Evolutionary conservation across 2,329 filamentous ascomycete species (phyloP), one percentile per base, ranked within the genome.

Genomic region (Beauveria medogensis): DNA sequence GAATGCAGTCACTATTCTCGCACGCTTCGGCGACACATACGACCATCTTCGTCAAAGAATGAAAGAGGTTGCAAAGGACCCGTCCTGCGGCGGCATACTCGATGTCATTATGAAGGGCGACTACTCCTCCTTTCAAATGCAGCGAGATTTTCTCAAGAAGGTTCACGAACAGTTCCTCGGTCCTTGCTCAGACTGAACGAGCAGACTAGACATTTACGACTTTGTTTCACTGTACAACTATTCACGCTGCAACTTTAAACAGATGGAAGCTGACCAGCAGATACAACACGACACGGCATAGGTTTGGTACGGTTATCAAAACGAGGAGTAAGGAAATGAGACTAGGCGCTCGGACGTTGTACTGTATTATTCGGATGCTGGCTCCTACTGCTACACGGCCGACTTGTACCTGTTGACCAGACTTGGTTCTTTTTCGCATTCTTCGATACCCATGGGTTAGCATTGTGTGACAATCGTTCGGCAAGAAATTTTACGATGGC

Each of bases 101-200:
- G 83, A 83, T 40, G 80, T 84, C 44, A 81, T 96, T 44, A 77
- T 95, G 58, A 87, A 82, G 12, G 92, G 90, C 58, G 88, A 96
- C 68, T 97, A 96, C 72, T 81, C 82, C 6, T 83, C 84, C 2
- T 95, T 95, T 69, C 77, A 82, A 22, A 72, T 79, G 47, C 90
- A 95, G 71, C 83, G 92, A 57, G 76, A 81, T 14, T 87, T 82
- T 65, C 75, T 92, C 9, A 75, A 77, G 56, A 74, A 77, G 41
- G 71, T 88, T 2, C 82, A 82, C 60, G 73, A 77, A 61, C 74
- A 72, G 63, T 67, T 65, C 12, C 70, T 75, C 9, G 72, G 73
- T 16, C 69, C 71, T 22, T 73, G 71, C 55, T 66, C 69, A 12
- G 67, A 71, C 51, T 71, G 63, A 67, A 58, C 40, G 50, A 48